These are phyloP conservation scores for Biscogniauxia marginata DNA, from an alignment of 2,329 filamentous ascomycete species.

Conservation along the genomic window DNA sequence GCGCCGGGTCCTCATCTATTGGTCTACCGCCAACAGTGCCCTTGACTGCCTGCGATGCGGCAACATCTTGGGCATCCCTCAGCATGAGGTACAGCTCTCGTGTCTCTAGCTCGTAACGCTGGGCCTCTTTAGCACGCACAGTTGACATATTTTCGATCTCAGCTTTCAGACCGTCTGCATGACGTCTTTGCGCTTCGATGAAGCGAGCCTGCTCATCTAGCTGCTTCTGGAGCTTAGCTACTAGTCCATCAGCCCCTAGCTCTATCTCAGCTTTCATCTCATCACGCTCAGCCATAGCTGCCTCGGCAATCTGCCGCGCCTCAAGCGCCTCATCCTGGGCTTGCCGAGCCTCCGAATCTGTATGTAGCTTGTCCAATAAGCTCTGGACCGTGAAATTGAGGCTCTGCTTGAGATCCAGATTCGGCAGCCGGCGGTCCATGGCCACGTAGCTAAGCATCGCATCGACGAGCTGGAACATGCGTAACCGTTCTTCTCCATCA, in stretches of 20 bases:
- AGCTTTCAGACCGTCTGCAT: slow-evolving; percentile 83
- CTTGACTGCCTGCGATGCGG: slow-evolving; percentile 75
- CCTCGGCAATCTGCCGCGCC: slow-evolving; percentile 88
- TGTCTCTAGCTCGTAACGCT: slow-evolving; percentile 93
- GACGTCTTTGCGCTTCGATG: slow-evolving; percentile 83
- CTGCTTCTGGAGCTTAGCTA: slow-evolving; percentile 89
- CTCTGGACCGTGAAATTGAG: slow-evolving; percentile 97
- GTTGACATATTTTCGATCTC: slow-evolving; percentile 86
- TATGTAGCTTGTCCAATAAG: slow-evolving; percentile 91
- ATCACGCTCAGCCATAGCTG: slow-evolving; percentile 93
- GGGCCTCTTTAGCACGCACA: slow-evolving; percentile 83
- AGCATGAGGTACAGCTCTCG: slow-evolving; percentile 98
- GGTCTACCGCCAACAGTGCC: slow-evolving; percentile 51
- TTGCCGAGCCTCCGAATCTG: slow-evolving; percentile 90
- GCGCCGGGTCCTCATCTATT: slow-evolving; percentile 65
- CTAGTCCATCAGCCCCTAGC: slow-evolving; percentile 87
- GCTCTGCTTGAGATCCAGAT: slow-evolving; percentile 97
- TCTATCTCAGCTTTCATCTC: slow-evolving; percentile 88
- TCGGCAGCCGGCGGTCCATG: slow-evolving; percentile 92
- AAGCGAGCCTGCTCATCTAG: slow-evolving; percentile 89
- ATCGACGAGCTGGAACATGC: slow-evolving; percentile 97
- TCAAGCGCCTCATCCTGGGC: slow-evolving; percentile 90
- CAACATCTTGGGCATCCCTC: slow-evolving; percentile 92
- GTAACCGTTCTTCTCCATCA: slow-evolving; percentile 84
- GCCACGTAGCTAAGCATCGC: slow-evolving; percentile 99